Conservation (phyloP, 2,329 filamentous ascomycete genomes). For the Rutstroemia sydowiana region DNA sequence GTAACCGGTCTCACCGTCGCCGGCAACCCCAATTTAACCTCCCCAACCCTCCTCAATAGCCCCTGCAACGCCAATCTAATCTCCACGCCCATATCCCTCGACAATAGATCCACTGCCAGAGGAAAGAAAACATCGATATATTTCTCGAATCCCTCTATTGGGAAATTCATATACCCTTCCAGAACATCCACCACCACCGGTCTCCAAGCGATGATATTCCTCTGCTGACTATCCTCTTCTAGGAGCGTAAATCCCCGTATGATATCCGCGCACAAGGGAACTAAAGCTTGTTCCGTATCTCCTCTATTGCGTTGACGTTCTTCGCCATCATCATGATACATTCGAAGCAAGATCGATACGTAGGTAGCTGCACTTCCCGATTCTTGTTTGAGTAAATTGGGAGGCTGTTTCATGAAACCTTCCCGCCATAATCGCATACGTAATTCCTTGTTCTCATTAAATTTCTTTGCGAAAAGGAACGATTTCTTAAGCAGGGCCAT, state of each 20-base stretch:
- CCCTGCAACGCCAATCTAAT: conserved; percentile 70
- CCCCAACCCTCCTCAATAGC: conserved; percentile 75
- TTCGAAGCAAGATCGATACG: conserved; percentile 88
- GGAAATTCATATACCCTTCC: conserved; percentile 84
- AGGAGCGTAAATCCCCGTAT: conserved; percentile 76
- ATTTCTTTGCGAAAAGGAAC: conserved; percentile 92
- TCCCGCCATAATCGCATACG: conserved; percentile 92
- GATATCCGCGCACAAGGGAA: conserved; percentile 93
- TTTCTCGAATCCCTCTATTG: conserved; percentile 67
- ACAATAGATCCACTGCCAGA: conserved; percentile 72
- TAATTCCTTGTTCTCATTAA: conserved; percentile 96
- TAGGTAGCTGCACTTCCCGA: conserved; percentile 89
- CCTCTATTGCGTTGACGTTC: conserved; percentile 72
- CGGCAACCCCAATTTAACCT: conserved; percentile 51
- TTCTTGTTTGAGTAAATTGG: conserved; percentile 96
- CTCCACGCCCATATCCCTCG: conserved; percentile 73
- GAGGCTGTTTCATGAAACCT: conserved; percentile 99
- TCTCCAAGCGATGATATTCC: conserved; percentile 95
- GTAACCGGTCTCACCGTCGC: conserved; percentile 12
- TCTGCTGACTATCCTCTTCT: conserved; percentile 92
- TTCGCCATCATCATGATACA: conserved; percentile 86
- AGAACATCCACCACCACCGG: conserved; percentile 96
- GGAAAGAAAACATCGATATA: conserved; percentile 83
- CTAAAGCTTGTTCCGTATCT: conserved; percentile 84
- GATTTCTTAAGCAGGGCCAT: conserved; percentile 95